These are phyloP conservation scores for Chalaropsis ovoidea DNA, from an alignment of 2,329 filamentous ascomycete genomes.

Conservation along the genomic window DNA sequence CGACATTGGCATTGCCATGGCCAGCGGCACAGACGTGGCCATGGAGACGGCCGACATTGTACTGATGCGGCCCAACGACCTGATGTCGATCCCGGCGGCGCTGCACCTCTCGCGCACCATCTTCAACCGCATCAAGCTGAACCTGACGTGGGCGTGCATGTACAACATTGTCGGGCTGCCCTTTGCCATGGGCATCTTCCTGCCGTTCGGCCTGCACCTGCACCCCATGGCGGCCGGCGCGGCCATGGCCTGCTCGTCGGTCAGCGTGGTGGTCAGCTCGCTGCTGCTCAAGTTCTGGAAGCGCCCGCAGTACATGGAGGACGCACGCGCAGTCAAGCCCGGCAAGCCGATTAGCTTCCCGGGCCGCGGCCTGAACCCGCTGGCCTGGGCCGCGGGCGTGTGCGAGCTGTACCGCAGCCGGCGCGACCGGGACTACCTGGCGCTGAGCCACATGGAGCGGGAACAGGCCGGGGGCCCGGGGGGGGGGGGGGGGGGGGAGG, in stretches of 20 bases:
- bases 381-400: conserved; percentile 17
- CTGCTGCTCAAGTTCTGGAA: conserved; percentile 80
- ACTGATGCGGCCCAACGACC: conserved; percentile 81
- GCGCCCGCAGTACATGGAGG: conserved; percentile 77
- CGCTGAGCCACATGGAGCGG: conserved; percentile 44
- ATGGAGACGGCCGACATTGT: conserved; percentile 97
- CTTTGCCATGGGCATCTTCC: conserved; percentile 92
- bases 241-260: conserved; percentile 84
- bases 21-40: conserved; percentile 87
- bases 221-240: conserved; percentile 91
- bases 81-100: conserved; percentile 85
- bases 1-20: conserved; percentile 84
- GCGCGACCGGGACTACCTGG: conserved; percentile 44
- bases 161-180: conserved; percentile 89
- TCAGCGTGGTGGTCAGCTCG: conserved; percentile 78
- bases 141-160: conserved; percentile 81
- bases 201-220: conserved; percentile 76
- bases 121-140: conserved; percentile 87
- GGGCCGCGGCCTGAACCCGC: conserved; percentile 31
- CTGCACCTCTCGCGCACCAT: conserved; percentile 74
- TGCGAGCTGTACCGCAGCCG: conserved; percentile 2
- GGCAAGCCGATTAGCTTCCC: conserved; percentile 37
- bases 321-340: conserved; percentile 50
- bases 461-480: too few relatives aligned
- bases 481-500: neutral